These are phyloP conservation scores for Vanrija sp. DNA, from an alignment of 1,284 basidiomycete genomes.

Conservation along the genomic window DNA sequence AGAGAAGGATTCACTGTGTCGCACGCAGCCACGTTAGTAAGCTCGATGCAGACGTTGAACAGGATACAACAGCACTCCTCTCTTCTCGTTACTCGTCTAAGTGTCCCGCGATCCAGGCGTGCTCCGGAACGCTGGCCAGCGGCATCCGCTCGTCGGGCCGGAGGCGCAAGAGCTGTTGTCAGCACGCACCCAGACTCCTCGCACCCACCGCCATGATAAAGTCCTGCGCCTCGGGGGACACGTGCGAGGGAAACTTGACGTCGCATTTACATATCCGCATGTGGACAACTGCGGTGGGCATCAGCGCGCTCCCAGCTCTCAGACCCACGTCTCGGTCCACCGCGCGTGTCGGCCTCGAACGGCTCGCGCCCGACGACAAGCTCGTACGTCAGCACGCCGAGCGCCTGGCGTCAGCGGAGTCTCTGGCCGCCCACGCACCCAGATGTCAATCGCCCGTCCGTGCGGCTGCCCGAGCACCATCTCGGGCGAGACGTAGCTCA, in stretches of 20 bases:
- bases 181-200: not conserved
- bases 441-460: slow-evolving; percentile 37
- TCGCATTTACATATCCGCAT: slow-evolving; percentile 56
- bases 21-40: too few relatives aligned
- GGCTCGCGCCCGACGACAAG: slow-evolving; percentile 87
- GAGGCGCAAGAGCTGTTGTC: slow-evolving; percentile 69
- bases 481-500: slow-evolving; percentile 94
- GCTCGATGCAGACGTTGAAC: too few relatives aligned
- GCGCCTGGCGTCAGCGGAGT: slow-evolving; percentile 62
- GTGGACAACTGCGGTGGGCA: slow-evolving; percentile 27
- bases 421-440: slow-evolving; percentile 19
- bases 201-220: slow-evolving; percentile 59
- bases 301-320: not conserved
- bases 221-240: slow-evolving; percentile 61
- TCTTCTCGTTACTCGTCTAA: too few relatives aligned
- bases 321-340: slow-evolving; percentile 29
- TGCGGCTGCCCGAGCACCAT: slow-evolving; percentile 74
- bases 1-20: too few relatives aligned
- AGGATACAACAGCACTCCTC: too few relatives aligned
- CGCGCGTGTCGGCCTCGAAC: slow-evolving; percentile 62
- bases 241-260: slow-evolving; percentile 63
- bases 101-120: slow-evolving; percentile 69
- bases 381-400: slow-evolving; percentile 93
- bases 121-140: slow-evolving; percentile 67
- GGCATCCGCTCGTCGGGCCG: slow-evolving; percentile 74